Base-by-base conservation (phyloP, 345 rosid species). In the Bruguiera gymnorhiza region DNA sequence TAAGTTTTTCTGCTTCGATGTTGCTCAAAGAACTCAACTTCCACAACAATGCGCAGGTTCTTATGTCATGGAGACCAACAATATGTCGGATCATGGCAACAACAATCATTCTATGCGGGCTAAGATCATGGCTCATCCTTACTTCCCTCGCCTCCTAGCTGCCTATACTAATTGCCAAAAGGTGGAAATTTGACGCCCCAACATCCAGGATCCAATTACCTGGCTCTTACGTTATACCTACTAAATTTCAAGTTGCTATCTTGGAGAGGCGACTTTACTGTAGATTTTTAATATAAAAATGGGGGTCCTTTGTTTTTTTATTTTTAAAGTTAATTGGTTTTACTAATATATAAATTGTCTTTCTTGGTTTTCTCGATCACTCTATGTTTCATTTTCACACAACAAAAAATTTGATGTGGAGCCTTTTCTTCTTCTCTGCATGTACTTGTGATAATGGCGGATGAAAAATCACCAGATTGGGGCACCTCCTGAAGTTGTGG, bases 41-140 rank as follows among this genome's bases (percentile, higher is more conserved):
- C 7, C 63, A 32, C 63, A 80, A 79, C 70, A 75, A 65, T 65
- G 71, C 66, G 6, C 50, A 43, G 78, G 83, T 31, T 75, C 71
- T 73, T 83, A 69, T 81, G 80, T 87, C 83, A 93, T 90, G 97
- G 95, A 88, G 61, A 78, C 67, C 80, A 81, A 72, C 79, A 13
- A 11, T 43, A 13, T 43, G 50, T 43, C 50, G 1, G 50, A 43
- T 43, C 50, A 43, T 13, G 72, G 66, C 68, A 76, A 75, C 71
- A 30, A 55, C 63, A 63, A 81, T 59, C 69, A 87, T 58, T 75
- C 94, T 72, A 84, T 82, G 27, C 90, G 84, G 81, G 93, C 97
- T 29, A 96, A 90, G 80, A 96, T 96, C 89, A 88, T 96, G 96
- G 86, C 97, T 78, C 99, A 96, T 82, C 99, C 99, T 80, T 89